A percentile compares a stretch with the other conserved stretches of the same genome.
These are phyloP conservation scores for Podospora australis DNA, from an alignment of 495 filamentous ascomycete genomes.

Conservation along the genomic window DNA sequence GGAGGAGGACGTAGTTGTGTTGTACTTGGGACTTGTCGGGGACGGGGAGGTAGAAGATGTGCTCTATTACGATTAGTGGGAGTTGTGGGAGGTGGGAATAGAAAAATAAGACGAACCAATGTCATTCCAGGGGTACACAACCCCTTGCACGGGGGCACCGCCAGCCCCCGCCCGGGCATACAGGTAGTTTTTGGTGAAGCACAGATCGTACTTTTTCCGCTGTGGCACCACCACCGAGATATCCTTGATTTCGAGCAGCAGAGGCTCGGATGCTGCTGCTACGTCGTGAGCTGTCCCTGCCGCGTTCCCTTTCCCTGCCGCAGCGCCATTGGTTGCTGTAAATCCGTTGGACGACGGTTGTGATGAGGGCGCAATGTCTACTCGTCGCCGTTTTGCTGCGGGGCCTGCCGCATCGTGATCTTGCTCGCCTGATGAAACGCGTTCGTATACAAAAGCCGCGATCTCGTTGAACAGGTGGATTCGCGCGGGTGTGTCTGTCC, in stretches of 20 bases:
- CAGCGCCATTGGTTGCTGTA: slow-evolving; percentile 3
- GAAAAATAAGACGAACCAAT: slow-evolving; percentile 55
- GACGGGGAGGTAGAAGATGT: slow-evolving; percentile 74
- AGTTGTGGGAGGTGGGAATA: not conserved
- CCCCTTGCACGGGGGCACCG: slow-evolving; percentile 60
- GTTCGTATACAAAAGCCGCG: slow-evolving; percentile 39
- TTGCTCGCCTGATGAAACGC: slow-evolving; percentile 22
- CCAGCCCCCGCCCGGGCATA: slow-evolving; percentile 60
- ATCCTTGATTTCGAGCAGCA: slow-evolving; percentile 59
- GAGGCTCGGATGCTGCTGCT: slow-evolving; percentile 37
- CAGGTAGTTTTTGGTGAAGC: slow-evolving; percentile 60
- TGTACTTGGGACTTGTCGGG: slow-evolving; percentile 87
- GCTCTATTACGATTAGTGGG: slow-evolving; percentile 44
- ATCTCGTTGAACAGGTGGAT: slow-evolving; percentile 50
- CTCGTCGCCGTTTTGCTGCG: slow-evolving; percentile 42
- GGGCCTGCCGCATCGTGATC: slow-evolving; percentile 23
- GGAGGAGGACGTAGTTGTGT: slow-evolving; percentile 84
- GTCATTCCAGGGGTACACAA: slow-evolving; percentile 58
- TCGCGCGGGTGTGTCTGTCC: slow-evolving; percentile 36
- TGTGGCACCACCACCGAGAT: slow-evolving; percentile 74
- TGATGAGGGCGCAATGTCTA: slow-evolving; percentile 35
- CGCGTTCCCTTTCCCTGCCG: not conserved
- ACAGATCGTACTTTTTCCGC: slow-evolving; percentile 84
- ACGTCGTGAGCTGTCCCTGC: slow-evolving; percentile 1
- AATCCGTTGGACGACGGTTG: slow-evolving; percentile 17